These are phyloP conservation scores for Perkinsus marinus DNA, from an alignment of 169 alveolate genomes.

Conservation along the genomic window DNA sequence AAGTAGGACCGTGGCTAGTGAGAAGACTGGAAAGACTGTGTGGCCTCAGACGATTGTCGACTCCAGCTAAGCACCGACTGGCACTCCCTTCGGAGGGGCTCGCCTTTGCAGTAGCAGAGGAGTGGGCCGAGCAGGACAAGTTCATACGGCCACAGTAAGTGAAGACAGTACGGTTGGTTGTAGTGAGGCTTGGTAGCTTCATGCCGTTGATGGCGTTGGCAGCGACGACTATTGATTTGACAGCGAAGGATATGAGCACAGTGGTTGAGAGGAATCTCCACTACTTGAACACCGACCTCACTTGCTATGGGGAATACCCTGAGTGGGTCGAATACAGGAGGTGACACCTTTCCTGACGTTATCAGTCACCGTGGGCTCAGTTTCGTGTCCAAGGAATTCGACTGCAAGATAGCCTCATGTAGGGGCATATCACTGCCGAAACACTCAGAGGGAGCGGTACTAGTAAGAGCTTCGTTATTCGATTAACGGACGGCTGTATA, in stretches of 20 bases:
- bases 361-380: neutral
- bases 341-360: neutral
- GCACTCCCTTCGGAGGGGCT: neutral
- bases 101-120: neutral
- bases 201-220: neutral
- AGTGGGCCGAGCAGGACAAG: neutral
- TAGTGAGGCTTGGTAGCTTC: neutral
- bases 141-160: neutral
- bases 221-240: neutral
- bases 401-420: neutral
- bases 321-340: neutral
- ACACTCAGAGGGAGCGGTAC: neutral
- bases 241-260: neutral
- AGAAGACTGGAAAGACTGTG: neutral
- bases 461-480: neutral
- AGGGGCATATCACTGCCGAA: neutral
- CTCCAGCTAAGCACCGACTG: neutral
- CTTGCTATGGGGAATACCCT: neutral
- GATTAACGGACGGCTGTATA: neutral
- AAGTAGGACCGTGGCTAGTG: too few species aligned
- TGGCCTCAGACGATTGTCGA: neutral
- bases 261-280: neutral
- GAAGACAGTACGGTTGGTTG: neutral
- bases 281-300: neutral
- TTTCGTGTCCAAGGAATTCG: neutral